These are phyloP conservation scores for Angomonas ambiguus DNA, from an alignment of 208 protist genomes.

Conservation along the genomic window DNA sequence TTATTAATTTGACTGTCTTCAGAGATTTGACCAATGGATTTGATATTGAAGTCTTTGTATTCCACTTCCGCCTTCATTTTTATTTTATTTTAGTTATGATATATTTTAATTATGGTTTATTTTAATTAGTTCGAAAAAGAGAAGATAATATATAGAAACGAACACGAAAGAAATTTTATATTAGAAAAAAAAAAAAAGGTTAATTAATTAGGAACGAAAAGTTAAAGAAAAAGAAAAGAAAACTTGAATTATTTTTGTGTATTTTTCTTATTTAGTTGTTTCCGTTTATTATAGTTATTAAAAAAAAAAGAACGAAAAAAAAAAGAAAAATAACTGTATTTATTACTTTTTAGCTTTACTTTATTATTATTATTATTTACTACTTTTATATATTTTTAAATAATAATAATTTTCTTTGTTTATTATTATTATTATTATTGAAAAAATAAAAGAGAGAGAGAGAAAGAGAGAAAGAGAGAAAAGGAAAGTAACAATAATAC, in stretches of 20 bases:
- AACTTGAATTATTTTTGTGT: no score
- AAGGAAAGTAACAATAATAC: background rate
- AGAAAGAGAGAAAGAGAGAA: constrained; percentile 11
- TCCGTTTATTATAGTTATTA: background rate
- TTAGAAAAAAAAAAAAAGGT: constrained; percentile 13
- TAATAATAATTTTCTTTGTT: background rate
- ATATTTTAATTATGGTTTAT: constrained; percentile 11
- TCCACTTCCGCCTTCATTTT: background rate
- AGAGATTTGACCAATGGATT: no score
- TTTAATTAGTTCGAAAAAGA: background rate
- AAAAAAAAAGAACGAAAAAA: constrained; percentile 5
- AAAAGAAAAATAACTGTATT: background rate
- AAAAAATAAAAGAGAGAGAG: constrained; percentile 9
- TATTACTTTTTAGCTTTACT: background rate
- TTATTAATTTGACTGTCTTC: no score
- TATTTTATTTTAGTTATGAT: constrained; percentile 2
- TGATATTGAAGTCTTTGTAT: no score
- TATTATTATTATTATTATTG: constrained; percentile 1
- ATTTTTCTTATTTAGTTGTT: no score
- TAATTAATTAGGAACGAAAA: constrained; percentile 2
- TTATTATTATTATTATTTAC: constrained; percentile 7
- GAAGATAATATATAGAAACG: background rate
- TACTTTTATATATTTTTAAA: background rate
- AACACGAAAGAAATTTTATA: constrained; percentile 14
- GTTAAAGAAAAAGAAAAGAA: no score